These are phyloP conservation scores for Leishmania aethiopica DNA, from an alignment of 208 protist genomes.

Conservation along the genomic window DNA sequence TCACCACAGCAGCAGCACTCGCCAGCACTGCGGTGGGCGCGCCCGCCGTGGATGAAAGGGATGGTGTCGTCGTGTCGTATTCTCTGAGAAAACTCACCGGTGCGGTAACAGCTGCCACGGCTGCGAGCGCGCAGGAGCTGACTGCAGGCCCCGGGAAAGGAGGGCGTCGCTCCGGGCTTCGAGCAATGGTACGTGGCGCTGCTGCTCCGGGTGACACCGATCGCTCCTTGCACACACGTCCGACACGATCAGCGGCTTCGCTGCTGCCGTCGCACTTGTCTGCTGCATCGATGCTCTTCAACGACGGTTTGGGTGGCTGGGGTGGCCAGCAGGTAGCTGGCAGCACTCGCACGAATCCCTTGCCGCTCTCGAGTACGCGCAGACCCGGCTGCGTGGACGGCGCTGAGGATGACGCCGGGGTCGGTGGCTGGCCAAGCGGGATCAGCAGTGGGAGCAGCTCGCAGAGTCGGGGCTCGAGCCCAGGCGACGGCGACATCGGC, in stretches of 20 bases:
- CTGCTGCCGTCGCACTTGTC: background rate
- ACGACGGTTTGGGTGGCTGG: slow-evolving; percentile 3
- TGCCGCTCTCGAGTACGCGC: background rate
- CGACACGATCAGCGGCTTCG: background rate
- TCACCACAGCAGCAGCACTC: background rate
- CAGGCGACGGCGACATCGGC: background rate
- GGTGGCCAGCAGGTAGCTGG: background rate
- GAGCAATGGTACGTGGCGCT: background rate
- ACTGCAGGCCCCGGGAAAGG: background rate
- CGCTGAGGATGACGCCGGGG: background rate
- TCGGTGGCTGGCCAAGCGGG: background rate
- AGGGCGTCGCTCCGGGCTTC: background rate
- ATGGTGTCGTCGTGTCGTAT: background rate
- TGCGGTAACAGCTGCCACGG: background rate
- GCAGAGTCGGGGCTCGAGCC: slow-evolving; percentile 1
- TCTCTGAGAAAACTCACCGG: background rate
- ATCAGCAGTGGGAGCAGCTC: slow-evolving; percentile 8
- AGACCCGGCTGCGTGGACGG: background rate
- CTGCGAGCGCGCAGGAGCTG: background rate
- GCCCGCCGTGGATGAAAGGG: background rate
- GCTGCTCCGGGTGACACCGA: background rate
- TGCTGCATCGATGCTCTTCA: slow-evolving; percentile 9
- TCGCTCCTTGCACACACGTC: background rate
- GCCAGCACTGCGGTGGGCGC: background rate
- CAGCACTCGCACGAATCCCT: background rate